Base-by-base conservation (phyloP, 225 moss, liverwort and hornwort genomes). In the Physcomitrellopsis africana region DNA sequence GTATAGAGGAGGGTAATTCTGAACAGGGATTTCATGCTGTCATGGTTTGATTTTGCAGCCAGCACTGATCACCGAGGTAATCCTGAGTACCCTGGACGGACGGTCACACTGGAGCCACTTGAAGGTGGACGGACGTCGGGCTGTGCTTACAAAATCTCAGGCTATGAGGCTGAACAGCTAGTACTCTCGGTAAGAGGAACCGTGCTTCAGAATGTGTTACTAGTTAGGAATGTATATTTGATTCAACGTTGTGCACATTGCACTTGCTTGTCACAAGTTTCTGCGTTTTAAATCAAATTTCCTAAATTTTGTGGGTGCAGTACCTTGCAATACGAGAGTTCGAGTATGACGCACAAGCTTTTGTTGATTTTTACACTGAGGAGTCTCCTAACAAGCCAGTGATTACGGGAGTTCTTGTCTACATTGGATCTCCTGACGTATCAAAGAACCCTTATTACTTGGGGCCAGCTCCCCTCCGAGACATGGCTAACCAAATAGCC, bases 401-500 rank as follows among this genome's bases (percentile, higher is more conserved):
- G 7, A 88, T 94, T 20, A 46, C 89, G 65, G 88, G 86, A 23
- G 94, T 86, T 44, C 86, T 94, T 26, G 91, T 92, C 72, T 94
- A 94, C 75, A 97, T 97, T 55, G 94, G 93, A 60, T 90, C 91
- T 63, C 69, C 91, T 2, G 76, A 85, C 53, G 71, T 79, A 22
- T 6, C 46, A 10, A 92, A 94, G 53, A 68, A 80, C 63, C 84
- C 82, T 46, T 90, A 66, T 73, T 97, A 93, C 64, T 86, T 97
- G 79, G 97, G 97, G 42, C 90, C 94, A 73, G 97, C 94, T 68
- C 76, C 97, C 19, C 77, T 97, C 43, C 84, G 85, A 69, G 93
- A 83, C 17, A 94, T 97, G 94, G 97, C 97, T 75, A 85, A 90
- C 17, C 97, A 99, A 85, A 99, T 99, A 68, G 94, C 97, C 4